Conservation (phyloP, 306 rosid species). For the Lotus japonicus region DNA sequence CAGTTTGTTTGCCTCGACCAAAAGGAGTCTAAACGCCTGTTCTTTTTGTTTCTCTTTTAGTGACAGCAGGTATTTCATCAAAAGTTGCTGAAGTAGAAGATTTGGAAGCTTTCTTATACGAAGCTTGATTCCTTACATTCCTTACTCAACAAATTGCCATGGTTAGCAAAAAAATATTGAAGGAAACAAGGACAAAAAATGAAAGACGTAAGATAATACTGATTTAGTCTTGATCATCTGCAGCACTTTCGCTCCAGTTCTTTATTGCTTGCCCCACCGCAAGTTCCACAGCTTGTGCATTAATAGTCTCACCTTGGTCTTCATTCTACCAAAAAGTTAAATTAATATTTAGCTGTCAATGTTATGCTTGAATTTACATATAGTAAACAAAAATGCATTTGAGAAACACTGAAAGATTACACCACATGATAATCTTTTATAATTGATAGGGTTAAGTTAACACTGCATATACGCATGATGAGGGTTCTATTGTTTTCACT, state of each 20-base stretch:
- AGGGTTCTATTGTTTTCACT: too few species aligned
- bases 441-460: too few species aligned
- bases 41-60: too few species aligned
- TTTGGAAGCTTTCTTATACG: background rate
- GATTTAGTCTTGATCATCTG: conserved; percentile 19
- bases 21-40: too few species aligned
- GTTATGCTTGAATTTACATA: too few species aligned
- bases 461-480: too few species aligned
- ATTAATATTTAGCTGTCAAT: background rate
- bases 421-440: too few species aligned
- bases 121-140: background rate
- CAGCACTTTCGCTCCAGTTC: conserved; percentile 33
- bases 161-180: background rate
- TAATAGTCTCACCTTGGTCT: conserved; percentile 29
- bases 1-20: too few species aligned
- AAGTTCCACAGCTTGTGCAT: conserved; percentile 35
- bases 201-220: background rate
- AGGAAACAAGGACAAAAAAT: background rate
- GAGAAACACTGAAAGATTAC: too few species aligned
- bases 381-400: too few species aligned
- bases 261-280: conserved; percentile 38
- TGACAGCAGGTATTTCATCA: too few species aligned
- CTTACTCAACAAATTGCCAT: conserved; percentile 15
- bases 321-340: conserved; percentile 27
- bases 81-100: background rate